Evolutionary conservation across 805 yeast genomes (phyloP), one percentile per base, ranked within the genome.

Genomic region (Cyberlindnera petersonii): DNA sequence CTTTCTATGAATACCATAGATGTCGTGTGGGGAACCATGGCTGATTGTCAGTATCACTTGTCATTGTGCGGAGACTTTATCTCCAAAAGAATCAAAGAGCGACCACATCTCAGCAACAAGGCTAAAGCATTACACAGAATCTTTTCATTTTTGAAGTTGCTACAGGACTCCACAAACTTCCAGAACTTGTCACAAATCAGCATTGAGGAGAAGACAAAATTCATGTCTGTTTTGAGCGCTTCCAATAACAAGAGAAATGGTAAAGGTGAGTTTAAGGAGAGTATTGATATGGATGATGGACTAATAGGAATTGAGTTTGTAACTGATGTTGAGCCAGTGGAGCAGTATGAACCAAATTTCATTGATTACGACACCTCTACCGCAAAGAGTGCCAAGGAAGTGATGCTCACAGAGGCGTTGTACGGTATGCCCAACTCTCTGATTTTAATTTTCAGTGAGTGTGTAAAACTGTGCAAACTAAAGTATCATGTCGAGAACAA

Each of bases 21-120:
- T 62, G 80, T 86, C 36, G 89, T 86, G 13, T 83, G 94, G 86
- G 95, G 96, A 3, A 79, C 91, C 1, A 84, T 85, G 89, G 80
- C 83, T 39, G 93, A 84, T 49, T 86, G 95, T 53, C 78, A 77
- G 46, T 72, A 79, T 42, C 86, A 86, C 61, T 67, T 87, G 38
- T 74, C 77, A 39, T 77, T 87, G 51, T 84, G 95, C 63, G 91
- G 86, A 45, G 74, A 73, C 40, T 80, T 85, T 40, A 81, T 87
- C 19, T 74, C 76, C 24, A 73, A 77, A 48, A 77, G 91, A 52
- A 79, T 82, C 80, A 65, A 65, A 31, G 71, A 67, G 37, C 76
- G 87, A 55, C 75, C 80, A 50, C 75, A 74, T 44, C 60, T 86
- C 17, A 79, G 89, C 0, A 71, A 84, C 16, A 86, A 86, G 59